Conservation (phyloP, 2,329 filamentous ascomycete genomes). For the Exserohilum rostratum region DNA sequence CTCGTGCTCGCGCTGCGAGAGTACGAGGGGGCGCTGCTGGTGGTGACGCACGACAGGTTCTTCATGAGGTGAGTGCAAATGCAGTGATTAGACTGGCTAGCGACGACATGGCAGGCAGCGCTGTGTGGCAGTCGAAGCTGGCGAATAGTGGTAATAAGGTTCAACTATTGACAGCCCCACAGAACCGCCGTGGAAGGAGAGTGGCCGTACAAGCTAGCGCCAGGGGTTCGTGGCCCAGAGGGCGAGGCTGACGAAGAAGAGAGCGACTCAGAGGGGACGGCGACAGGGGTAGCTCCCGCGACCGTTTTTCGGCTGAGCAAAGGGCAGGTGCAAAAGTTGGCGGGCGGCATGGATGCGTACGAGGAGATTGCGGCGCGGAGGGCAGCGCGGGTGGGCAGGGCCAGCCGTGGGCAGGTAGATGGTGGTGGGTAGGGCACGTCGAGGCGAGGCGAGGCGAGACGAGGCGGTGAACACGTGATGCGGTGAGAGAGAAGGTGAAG, state of each 20-base stretch:
- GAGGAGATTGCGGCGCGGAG: conserved; percentile 43
- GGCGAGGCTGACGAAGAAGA: conserved; percentile 49
- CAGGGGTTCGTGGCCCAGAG: conserved; percentile 50
- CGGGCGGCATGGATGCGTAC: conserved; percentile 49
- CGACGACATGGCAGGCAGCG: background rate
- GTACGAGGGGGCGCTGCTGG: conserved; percentile 76
- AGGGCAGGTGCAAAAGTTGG: conserved; percentile 43
- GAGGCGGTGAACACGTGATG: background rate
- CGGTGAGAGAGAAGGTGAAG: too few relatives aligned
- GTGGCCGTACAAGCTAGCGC: conserved; percentile 48
- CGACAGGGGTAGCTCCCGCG: conserved; percentile 54
- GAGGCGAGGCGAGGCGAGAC: too few relatives aligned
- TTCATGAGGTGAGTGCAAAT: conserved; percentile 64
- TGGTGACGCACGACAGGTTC: conserved; percentile 84
- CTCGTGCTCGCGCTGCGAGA: conserved; percentile 68
- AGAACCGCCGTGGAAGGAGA: conserved; percentile 72
- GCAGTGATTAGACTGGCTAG: background rate
- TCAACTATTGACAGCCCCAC: conserved; percentile 20
- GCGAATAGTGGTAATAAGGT: conserved; percentile 1
- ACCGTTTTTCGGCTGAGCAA: conserved; percentile 45
- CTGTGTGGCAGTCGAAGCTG: background rate
- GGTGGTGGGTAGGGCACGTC: too few relatives aligned
- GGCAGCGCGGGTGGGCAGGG: conserved; percentile 27
- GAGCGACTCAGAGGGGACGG: conserved; percentile 53
- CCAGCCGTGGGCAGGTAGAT: too few relatives aligned